Base-by-base conservation (phyloP, 2,329 filamentous ascomycete genomes). In the Apiospora koreana region DNA sequence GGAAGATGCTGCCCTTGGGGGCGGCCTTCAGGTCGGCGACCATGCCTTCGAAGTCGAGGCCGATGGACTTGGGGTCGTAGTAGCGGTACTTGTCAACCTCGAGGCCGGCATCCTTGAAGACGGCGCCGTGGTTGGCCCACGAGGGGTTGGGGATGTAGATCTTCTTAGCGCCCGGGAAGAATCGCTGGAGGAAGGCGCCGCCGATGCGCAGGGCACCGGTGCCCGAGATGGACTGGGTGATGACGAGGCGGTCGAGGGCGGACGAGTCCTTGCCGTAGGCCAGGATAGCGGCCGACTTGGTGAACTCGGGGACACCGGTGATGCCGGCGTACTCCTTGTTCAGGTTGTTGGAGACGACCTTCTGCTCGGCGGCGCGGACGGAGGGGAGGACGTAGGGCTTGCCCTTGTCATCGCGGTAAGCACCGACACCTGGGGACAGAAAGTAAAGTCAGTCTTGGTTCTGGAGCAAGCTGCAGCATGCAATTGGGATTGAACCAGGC, bases 281-380 rank as follows among this genome's bases (percentile, higher is more conserved):
- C 71, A 99, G 91, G 80, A 93, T 86, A 74, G 94, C 95, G 71
- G 96, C 95, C 74, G 95, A 93, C 81, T 93, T 93, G 83, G 95
- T 97, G 88, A 99, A 98, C 78, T 94, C 89, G 75, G 95, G 94
- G 64, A 98, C 89, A 87, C 96, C 96, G 65, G 96, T 98, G 85
- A 99, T 99, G 82, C 94, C 94, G 75, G 95, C 94, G 83, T 98
- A 98, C 85, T 98, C 96, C 88, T 98, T 97, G 89, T 98, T 96
- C 79, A 96, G 82, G 78, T 90, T 88, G 75, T 89, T 86, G 68
- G 91, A 85, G 73, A 98, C 87, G 74, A 97, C 89, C 86, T 94
- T 94, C 83, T 94, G 87, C 88, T 98, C 96, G 72, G 95, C 96
- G 78, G 92, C 85, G 81, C 91, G 91, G 72, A 99, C 96, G 66